phyloP scores from a whole-genome alignment of 345 rosid genomes.

The Boechera divaricarpa region DNA sequence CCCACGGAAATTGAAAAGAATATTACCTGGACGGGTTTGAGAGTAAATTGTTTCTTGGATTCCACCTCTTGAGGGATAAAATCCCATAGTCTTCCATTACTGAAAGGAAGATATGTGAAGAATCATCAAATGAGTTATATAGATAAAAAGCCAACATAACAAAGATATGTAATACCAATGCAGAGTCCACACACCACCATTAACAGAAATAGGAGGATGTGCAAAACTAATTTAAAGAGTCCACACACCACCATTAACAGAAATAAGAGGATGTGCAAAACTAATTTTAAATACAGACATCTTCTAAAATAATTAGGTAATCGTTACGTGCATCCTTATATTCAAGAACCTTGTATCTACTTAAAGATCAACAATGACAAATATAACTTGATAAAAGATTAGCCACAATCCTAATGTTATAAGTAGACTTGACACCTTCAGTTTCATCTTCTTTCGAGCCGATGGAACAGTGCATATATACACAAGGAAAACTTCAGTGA shows the following conservation, averaged over 20 bases:
- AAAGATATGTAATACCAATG: background rate
- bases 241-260: background rate
- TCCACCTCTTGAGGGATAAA: background rate
- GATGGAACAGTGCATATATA: too few species aligned
- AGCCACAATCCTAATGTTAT: background rate
- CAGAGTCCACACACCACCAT: background rate
- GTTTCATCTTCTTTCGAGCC: too few species aligned
- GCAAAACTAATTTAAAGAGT: too few species aligned
- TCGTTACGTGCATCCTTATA: too few species aligned
- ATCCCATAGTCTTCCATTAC: background rate
- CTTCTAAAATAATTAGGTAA: too few species aligned
- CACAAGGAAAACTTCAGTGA: too few species aligned
- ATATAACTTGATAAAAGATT: background rate
- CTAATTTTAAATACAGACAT: background rate
- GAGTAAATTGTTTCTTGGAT: background rate
- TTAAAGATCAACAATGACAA: background rate
- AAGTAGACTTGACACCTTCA: too few species aligned
- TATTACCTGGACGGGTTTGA: conserved; percentile 52
- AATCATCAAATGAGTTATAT: background rate
- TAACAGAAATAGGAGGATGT: too few species aligned
- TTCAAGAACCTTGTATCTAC: background rate
- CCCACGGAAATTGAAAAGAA: background rate
- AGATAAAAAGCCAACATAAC: background rate
- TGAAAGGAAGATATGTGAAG: background rate
- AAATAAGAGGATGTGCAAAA: background rate